Base-by-base conservation (phyloP, 345 rosid species). In the Eutrema yunnanense region DNA sequence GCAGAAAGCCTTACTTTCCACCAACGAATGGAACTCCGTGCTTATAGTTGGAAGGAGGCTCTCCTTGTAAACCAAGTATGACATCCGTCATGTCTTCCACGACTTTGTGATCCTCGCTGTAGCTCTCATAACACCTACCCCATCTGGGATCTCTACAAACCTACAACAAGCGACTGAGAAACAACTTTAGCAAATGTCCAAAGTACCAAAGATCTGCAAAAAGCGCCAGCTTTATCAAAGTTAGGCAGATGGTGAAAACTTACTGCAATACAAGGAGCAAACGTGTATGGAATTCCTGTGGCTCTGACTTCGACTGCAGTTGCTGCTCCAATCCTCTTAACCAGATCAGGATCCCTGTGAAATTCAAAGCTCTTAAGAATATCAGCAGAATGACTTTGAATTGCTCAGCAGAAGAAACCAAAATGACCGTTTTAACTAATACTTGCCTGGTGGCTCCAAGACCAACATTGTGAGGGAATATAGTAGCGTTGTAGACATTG, bases 241-340 rank as follows among this genome's bases (percentile, higher is more conserved):
- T 19, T 19, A 8, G 58, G 59, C 48, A 50, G 59, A 52, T 8
- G 3, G 6, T 53, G 30, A 64, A 13, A 52, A 48, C 14, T 48
- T 87, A 95, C 98, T n/a, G 98, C 99, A 63, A 95, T 86, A 85
- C 98, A 95, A 58, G 99, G 99, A 51, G 97, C 99, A 69, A 95
- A 95, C 3, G 74, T 85, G 56, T 92, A 95, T 58, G 96, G 98
- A 51, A 95, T 95, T 60, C 98, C 98, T 0, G 99, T 90, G 64
- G 99, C 98, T 84, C 96, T 88, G 72, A 85, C 94, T 90, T 95
- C 99, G n/a, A 90, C 77, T 46, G 98, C 98, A 71, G 99, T 95
- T 55, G 96, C 99, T 60, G 88, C 86, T 53, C 99, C 99, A 73
- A 95, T 95, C 82, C 81, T 86, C 86, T 86, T 90, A 63, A 84